These are phyloP conservation scores for Mrakia hoshinonis DNA, from an alignment of 768 basidiomycete genomes.

Conservation along the genomic window DNA sequence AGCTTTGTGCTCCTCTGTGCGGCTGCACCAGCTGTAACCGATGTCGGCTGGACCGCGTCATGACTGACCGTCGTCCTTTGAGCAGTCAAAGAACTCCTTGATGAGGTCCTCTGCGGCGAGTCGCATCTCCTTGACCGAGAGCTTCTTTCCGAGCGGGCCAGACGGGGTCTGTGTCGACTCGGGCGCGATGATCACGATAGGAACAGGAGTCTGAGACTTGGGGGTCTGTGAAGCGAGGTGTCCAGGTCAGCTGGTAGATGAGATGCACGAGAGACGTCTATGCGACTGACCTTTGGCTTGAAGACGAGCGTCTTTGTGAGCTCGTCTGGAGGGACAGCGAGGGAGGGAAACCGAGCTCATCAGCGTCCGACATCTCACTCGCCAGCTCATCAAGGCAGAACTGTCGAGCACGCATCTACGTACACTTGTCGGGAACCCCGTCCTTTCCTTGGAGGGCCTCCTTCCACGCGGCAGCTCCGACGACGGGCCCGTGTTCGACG, in stretches of 20 bases:
- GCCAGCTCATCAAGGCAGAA: too few species aligned
- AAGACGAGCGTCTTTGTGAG: constrained; percentile 82
- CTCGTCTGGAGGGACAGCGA: constrained; percentile 39
- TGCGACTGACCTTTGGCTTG: constrained; percentile 60
- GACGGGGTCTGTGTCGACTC: constrained; percentile 79
- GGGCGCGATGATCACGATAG: constrained; percentile 75
- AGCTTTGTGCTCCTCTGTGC: neutral
- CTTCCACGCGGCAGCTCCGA: constrained; percentile 68
- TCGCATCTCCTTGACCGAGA: constrained; percentile 68
- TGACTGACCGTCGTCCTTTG: constrained; percentile 74
- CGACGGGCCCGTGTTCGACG: constrained; percentile 55
- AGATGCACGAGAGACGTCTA: too few species aligned
- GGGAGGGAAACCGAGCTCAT: constrained; percentile 10
- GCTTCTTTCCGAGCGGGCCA: constrained; percentile 62
- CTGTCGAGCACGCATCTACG: constrained; percentile 41
- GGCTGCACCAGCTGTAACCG: too few species aligned
- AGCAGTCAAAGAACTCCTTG: constrained; percentile 68
- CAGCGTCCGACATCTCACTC: neutral
- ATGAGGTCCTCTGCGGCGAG: constrained; percentile 78
- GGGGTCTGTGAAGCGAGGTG: constrained; percentile 49
- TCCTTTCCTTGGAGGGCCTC: constrained; percentile 55
- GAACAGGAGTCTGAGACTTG: constrained; percentile 73
- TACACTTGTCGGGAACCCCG: constrained; percentile 38
- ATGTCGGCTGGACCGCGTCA: neutral
- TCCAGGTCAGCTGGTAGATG: neutral